Percentiles rank a stretch among this genome's conserved stretches.
These are phyloP conservation scores for Trichoderma pleuroti DNA, from an alignment of 2,329 filamentous ascomycete species.

Conservation along the genomic window DNA sequence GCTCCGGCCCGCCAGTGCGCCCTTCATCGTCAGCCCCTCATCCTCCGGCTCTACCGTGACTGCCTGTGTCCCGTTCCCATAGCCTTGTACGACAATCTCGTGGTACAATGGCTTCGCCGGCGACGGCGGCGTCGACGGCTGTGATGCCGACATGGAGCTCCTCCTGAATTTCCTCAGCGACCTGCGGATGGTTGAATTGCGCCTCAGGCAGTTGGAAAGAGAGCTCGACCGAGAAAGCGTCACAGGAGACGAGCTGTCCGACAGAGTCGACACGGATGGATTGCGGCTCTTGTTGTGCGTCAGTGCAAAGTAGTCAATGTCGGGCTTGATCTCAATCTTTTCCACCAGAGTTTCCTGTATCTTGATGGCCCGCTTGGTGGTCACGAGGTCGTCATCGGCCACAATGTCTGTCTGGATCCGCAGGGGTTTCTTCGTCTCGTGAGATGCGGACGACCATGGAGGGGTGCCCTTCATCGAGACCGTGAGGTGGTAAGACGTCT, in stretches of 20 bases:
- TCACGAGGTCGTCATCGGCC: conserved; percentile 8
- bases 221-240: conserved; percentile 31
- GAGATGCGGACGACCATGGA: conserved; percentile 44
- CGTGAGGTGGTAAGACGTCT: conserved; percentile 55
- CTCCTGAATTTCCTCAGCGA: conserved; percentile 34
- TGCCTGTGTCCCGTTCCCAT: conserved; percentile 51
- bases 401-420: conserved; percentile 28
- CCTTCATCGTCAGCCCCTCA: conserved; percentile 2
- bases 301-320: conserved; percentile 53
- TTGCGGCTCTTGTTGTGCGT: conserved; percentile 34
- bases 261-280: conserved; percentile 15
- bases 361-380: conserved; percentile 18
- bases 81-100: conserved; percentile 52
- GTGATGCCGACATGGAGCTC: conserved; percentile 22
- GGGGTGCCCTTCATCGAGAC: conserved; percentile 42
- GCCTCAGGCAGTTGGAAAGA: conserved; percentile 29
- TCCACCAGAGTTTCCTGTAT: conserved; percentile 7
- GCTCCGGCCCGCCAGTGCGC: conserved; percentile 24
- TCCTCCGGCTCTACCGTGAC: conserved; percentile 27
- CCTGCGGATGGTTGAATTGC: conserved; percentile 34
- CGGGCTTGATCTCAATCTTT: conserved; percentile 48
- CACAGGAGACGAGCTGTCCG: conserved; percentile 23
- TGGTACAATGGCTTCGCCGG: conserved; percentile 35
- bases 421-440: conserved; percentile 27
- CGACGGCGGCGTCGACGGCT: conserved; percentile 20